Conservation (phyloP, 139 green algal genomes). For the Coelastrella sp. region DNA sequence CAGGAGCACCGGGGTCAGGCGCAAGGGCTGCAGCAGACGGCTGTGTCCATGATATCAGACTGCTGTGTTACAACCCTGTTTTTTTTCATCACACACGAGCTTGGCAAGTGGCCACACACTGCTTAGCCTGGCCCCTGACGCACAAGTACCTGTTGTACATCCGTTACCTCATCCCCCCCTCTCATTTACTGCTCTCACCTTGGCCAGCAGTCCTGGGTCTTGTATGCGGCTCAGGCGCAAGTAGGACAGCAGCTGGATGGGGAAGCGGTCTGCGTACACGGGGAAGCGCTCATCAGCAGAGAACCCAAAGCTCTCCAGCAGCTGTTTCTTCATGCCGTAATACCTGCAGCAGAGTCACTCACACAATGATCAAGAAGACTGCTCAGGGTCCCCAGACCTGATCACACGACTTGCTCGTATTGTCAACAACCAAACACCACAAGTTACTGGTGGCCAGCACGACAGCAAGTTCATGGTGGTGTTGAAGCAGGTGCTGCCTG, state of each 20-base stretch:
- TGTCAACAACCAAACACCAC: neutral
- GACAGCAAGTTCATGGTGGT: no score
- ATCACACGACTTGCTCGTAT: neutral
- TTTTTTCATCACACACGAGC: no score
- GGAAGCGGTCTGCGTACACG: conserved; percentile 88
- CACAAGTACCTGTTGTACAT: no score
- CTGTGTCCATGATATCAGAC: neutral
- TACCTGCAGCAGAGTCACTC: conserved; percentile 18
- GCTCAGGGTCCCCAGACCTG: neutral
- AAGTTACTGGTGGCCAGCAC: no score
- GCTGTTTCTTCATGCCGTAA: conserved; percentile 74
- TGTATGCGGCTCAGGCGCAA: conserved; percentile 82
- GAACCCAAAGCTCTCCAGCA: conserved; percentile 79
- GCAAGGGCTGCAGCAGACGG: neutral
- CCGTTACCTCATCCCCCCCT: no score
- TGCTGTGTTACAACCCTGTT: no score
- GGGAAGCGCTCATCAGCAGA: conserved; percentile 83
- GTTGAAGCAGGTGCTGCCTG: no score
- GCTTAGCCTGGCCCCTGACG: no score
- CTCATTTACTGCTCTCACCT: conserved; percentile 46
- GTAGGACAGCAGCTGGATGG: conserved; percentile 93
- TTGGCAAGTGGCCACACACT: no score
- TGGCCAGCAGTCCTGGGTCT: conserved; percentile 67
- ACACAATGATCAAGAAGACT: neutral
- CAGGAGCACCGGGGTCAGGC: neutral